Conservation (phyloP, 108 stramenopile species). For the Nitzschia sp. region DNA sequence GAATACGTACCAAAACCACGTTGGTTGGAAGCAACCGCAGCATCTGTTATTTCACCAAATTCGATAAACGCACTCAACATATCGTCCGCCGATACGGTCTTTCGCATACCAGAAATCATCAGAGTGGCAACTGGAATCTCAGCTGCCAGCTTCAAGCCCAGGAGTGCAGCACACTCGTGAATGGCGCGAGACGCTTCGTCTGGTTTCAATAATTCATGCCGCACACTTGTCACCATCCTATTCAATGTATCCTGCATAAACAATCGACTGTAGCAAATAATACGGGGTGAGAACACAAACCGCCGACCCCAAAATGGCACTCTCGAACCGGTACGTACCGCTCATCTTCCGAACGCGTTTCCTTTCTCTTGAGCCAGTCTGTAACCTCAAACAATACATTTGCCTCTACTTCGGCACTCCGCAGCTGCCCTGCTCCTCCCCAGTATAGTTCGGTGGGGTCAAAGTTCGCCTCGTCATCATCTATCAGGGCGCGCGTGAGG, state of each 20-base stretch:
- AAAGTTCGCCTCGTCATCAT: conserved; percentile 48
- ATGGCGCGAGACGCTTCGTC: conserved; percentile 70
- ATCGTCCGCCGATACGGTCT: conserved; percentile 51
- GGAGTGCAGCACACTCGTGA: conserved; percentile 75
- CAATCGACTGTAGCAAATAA: conserved; percentile 20
- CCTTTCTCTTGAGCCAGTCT: conserved; percentile 77
- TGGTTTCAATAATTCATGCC: conserved; percentile 51
- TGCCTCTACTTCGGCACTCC: conserved; percentile 68
- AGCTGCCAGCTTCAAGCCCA: conserved; percentile 65
- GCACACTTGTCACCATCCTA: conserved; percentile 63
- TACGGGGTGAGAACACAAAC: conserved; percentile 11
- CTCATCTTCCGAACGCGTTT: conserved; percentile 46
- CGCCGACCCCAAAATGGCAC: background rate
- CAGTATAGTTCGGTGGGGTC: conserved; percentile 36
- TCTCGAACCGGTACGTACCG: conserved; percentile 40
- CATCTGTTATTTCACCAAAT: conserved; percentile 74
- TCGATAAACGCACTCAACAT: conserved; percentile 55
- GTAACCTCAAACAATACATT: conserved; percentile 66
- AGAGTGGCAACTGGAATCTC: conserved; percentile 67
- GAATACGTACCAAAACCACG: conserved; percentile 65
- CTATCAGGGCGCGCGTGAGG: conserved; percentile 73
- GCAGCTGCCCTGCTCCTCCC: conserved; percentile 48
- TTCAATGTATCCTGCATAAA: conserved; percentile 78
- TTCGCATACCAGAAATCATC: conserved; percentile 78
- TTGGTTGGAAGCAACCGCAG: conserved; percentile 65